Evolutionary conservation across 1,284 basidiomycete species (phyloP), one percentile per base, ranked within the genome.

Genomic region (Phellopilus nigrolimitatus): DNA sequence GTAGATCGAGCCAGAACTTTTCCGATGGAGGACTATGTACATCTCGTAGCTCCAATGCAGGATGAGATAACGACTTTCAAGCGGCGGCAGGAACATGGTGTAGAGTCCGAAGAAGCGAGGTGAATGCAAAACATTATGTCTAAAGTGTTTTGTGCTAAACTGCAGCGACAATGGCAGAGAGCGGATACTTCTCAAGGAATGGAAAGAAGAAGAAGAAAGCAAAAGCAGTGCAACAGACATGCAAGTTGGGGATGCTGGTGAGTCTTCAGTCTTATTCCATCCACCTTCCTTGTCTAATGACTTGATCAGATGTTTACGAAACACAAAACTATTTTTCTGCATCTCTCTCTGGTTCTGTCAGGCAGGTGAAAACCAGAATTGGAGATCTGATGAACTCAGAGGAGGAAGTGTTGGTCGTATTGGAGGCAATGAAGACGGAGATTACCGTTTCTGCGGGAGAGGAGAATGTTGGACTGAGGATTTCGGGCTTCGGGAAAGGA

Each of bases 351-450:
- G 81, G 79, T 0, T 70, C 71, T 8, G 64, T 86, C 6, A 82
- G 77, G 80, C 84, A 80, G 61, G 71, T 84, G 53, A 68, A 68
- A 19, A 71, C 70, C 34, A 58, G 57, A 13, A 65, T 59, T 2
- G 79, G 78, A 5, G 74, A 81, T 44, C 57, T 60, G 0, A 69
- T 85, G 33, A 55, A 64, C 9, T 67, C 70, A 0, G 66, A 67
- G 0, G 75, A 77, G 8, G 71, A 81, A 28, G 69, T 77, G 13
- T 57, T 85, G 41, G 58, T 79, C 3, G 69, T 86, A 19, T 69
- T 88, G 13, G 82, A 86, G 62, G 83, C 84, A 0, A 88, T 87
- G 85, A 88, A 88, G 67, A 84, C 79, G 4, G 84, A 86, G 61
- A 74, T 82, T 37, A 68, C 69, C 12, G 58, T 82, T 4, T 63